Evolutionary conservation across 352 stramenopile genomes (phyloP), one percentile per base, ranked within the genome.

Genomic region (Globisporangium radiosum): DNA sequence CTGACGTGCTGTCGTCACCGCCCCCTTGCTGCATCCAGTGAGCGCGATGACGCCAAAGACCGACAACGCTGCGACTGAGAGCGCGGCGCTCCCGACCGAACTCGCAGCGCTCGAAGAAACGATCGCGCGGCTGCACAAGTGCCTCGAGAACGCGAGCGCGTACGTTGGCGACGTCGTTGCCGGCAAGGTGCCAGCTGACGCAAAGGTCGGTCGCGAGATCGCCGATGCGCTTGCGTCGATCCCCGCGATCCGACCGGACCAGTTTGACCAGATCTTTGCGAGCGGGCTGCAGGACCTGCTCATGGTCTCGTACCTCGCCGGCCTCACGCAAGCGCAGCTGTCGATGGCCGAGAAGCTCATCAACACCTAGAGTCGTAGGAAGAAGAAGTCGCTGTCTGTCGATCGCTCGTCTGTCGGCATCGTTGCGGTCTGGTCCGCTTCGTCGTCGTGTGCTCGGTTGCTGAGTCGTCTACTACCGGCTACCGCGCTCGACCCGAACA

Each of bases 321-420:
- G 96, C 59, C 85, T 99, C 63, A 99, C 97, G 53, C 89, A 97
- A 80, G 97, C 96, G 60, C 96, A 99, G 79, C 78, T 99, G 48
- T 93, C 88, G 43, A 98, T 99, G 86, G 92, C 95, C 39, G 96
- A 99, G 75, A 98, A 99, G 80, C 82, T 99, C 69, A 97, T 98
- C 77, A 94, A 90, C 71, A 81, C 85, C 15, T 94, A 90, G 66
- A 75, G 25, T 3, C 25, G 25, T 33, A 33, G 25, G 25, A 33
- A 33, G 25, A 3, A 33, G 25, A 33, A 33, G 25, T 33, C 25
- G 25, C 25, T 33, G 25, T 33, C 25, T 33, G 25, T 47, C 43
- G 43, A 11, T 47, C 43, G 11, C 11, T n/a, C 11, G 25, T 3
- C 25, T 33, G 2, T 33, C 25, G 25, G 2, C 25, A 33, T 33